phyloP scores from a whole-genome alignment of 1,139 yeast genomes.

The Scheffersomyces segobiensis region DNA sequence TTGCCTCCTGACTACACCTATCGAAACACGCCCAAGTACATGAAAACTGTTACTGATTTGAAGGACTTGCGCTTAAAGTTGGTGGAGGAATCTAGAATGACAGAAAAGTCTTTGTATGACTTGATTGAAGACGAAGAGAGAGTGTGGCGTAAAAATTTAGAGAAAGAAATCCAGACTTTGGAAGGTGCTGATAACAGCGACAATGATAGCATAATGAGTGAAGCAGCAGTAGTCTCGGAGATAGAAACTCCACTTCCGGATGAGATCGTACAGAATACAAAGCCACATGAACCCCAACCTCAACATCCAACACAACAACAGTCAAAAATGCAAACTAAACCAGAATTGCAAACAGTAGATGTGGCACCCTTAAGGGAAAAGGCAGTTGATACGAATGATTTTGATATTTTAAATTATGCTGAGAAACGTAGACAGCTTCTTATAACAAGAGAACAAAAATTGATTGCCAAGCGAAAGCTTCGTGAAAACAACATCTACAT shows the following conservation, averaged over 20 bases:
- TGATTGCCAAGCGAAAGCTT: conserved; percentile 19
- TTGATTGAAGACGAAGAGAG: conserved; percentile 48
- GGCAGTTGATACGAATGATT: conserved; percentile 20
- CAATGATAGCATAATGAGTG: conserved; percentile 25
- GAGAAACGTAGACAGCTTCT: conserved; percentile 30
- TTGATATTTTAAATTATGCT: conserved; percentile 61
- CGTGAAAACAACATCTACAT: conserved; percentile 39
- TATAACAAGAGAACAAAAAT: conserved; percentile 16
- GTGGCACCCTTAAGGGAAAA: neutral
- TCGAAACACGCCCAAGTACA: conserved; percentile 68
- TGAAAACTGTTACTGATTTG: conserved; percentile 68
- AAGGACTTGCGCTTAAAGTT: conserved; percentile 66
- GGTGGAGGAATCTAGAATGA: conserved; percentile 77
- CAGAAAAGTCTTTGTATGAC: conserved; percentile 72
- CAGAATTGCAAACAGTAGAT: conserved; percentile 1
- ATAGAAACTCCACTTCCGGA: conserved; percentile 18
- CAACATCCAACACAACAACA: conserved; percentile 9
- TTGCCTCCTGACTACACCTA: conserved; percentile 94
- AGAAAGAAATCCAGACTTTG: conserved; percentile 19
- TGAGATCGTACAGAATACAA: conserved; percentile 2
- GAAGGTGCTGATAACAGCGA: conserved; percentile 17
- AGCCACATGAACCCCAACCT: conserved; percentile 6
- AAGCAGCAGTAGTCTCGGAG: conserved; percentile 13
- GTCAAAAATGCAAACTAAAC: conserved; percentile 5
- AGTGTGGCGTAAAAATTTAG: conserved; percentile 32